Evolutionary conservation across 768 basidiomycete species (phyloP), one percentile per base, ranked within the genome.

Genomic region (Trametes maxima): DNA sequence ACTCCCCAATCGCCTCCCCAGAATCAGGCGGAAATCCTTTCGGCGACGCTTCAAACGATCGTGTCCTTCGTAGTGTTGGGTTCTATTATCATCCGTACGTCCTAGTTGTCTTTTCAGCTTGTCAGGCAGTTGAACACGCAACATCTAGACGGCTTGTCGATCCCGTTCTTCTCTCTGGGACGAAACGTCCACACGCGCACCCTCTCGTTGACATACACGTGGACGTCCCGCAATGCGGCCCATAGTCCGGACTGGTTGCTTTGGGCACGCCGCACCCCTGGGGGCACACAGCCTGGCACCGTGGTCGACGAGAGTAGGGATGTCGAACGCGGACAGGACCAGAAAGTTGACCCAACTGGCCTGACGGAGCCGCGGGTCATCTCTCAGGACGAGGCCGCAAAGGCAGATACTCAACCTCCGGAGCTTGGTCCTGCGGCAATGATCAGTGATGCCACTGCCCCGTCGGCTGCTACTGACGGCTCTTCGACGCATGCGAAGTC

Each of bases 11-110:
- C 75, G 55, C 89, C 92, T 0, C 89, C 92, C 0, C 74, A 78
- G 54, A 82, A 80, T 44, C 87, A 91, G 66, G 78, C 85, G 48
- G 92, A 97, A 64, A 66, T 88, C 16, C 80, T 98, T n/a, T 83
- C 88, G 0, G 81, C 83, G 5, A 80, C 77, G 7, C 79, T 97
- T 13, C 86, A 93, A 66, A 91, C 94, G 1, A 88, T 98, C 49
- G 91, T 95, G 0, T 80, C 90, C 7, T 98, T 97, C 71, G 76
- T 96, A 46, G 94, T 98, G 2, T 78, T 98, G 1, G 81, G 85
- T 5, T 97, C 94, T 2, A 94, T 97, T 68, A 75, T 96, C 66
- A 82, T 87, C 54, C 92, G 91, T 92, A 72, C 68, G 88, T 36
- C 52, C 8, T 47, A 16, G 42, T 19, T 40, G 50, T n/a, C 14